These are phyloP conservation scores for Ogataea ramenticola DNA, from an alignment of 805 yeast species.

Conservation along the genomic window DNA sequence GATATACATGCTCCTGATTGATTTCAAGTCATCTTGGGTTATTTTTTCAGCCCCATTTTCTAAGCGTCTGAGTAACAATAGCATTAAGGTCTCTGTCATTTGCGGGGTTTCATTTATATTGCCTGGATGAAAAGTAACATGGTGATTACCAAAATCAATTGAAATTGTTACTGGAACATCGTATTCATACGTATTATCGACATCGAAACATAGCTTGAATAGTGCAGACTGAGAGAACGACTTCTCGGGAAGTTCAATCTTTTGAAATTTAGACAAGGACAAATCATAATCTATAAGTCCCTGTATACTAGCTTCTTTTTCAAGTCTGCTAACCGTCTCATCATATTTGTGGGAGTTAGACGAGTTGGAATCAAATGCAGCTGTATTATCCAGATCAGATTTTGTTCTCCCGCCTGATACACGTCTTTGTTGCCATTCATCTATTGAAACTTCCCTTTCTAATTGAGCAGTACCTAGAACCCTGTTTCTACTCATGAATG, in stretches of 20 bases:
- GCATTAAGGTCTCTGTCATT: constrained; percentile 5
- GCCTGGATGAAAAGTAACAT: constrained; percentile 8
- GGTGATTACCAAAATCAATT: constrained; percentile 10
- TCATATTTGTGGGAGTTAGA: too few relatives aligned
- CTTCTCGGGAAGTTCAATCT: neutral
- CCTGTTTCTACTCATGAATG: constrained; percentile 1
- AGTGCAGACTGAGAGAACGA: neutral
- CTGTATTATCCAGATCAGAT: too few relatives aligned
- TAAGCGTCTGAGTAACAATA: constrained; percentile 5
- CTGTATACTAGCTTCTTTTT: neutral
- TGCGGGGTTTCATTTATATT: constrained; percentile 6
- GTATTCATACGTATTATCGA: constrained; percentile 11
- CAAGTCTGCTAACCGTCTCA: neutral
- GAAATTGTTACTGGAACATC: constrained; percentile 6
- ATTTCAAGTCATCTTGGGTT: constrained; percentile 2
- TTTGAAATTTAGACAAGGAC: neutral
- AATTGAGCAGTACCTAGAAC: constrained; percentile 21
- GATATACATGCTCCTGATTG: constrained; percentile 18
- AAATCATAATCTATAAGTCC: neutral
- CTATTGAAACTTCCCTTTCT: constrained; percentile 8
- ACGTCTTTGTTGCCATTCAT: neutral
- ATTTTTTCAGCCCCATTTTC: neutral
- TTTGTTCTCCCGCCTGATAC: too few relatives aligned
- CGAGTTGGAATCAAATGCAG: too few relatives aligned
- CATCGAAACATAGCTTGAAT: neutral